A percentile compares a stretch with the other conserved stretches of the same genome.
phyloP scores from a whole-genome alignment of 768 basidiomycete genomes.

The Artomyces pyxidatus region DNA sequence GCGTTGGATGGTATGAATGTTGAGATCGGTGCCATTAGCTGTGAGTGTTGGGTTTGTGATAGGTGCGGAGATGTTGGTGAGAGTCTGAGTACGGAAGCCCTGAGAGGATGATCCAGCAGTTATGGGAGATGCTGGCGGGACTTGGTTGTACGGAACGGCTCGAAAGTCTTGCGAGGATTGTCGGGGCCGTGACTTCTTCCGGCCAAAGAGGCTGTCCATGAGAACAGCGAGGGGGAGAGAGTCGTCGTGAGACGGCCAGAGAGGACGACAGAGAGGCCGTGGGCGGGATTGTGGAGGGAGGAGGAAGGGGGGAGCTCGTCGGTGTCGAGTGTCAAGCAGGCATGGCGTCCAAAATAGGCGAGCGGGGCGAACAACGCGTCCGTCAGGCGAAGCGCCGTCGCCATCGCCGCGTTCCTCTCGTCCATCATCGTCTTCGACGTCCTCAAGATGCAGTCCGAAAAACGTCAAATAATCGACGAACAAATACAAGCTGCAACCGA shows the following conservation, averaged over 20 bases:
- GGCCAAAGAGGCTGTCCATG: conserved; percentile 65
- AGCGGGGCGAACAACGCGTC: neutral
- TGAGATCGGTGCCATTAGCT: conserved; percentile 61
- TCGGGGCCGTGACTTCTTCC: conserved; percentile 47
- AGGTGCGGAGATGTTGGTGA: conserved; percentile 60
- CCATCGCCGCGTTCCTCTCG: neutral
- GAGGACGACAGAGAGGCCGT: neutral
- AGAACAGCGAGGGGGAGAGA: neutral
- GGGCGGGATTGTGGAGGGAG: neutral
- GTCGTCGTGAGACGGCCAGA: neutral
- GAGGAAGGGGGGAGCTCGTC: no score
- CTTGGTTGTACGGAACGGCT: conserved; percentile 68
- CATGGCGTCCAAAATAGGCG: neutral
- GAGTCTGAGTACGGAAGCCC: conserved; percentile 28
- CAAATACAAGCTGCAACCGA: neutral
- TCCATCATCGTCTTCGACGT: neutral
- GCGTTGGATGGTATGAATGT: conserved; percentile 46
- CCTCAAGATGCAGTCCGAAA: neutral
- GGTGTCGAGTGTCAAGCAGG: neutral
- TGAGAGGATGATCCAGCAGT: conserved; percentile 49
- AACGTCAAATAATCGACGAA: neutral
- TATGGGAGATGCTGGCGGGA: conserved; percentile 51
- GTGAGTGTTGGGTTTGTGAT: conserved; percentile 80
- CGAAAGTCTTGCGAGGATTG: conserved; percentile 56
- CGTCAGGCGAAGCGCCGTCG: neutral